Conservation (phyloP, 1,139 yeast species). For the Kodamaea alishanica region DNA sequence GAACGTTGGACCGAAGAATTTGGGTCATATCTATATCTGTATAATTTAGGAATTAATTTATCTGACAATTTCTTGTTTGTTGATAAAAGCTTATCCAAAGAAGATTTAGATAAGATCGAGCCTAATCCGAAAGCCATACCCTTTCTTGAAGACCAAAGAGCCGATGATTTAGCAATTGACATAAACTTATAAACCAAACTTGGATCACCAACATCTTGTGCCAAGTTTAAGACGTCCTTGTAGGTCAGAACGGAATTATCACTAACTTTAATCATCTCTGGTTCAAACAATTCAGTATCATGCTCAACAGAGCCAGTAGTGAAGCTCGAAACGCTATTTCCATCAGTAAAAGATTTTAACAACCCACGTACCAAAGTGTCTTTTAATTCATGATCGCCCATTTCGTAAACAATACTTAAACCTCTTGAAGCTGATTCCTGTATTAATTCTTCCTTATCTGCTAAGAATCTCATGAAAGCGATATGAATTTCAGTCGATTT, state of each 20-base stretch:
- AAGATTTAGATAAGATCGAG: conserved; percentile 73
- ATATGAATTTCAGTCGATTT: conserved; percentile 59
- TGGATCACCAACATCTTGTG: conserved; percentile 95
- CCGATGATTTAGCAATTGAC: conserved; percentile 85
- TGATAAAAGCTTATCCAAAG: conserved; percentile 59
- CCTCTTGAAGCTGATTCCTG: conserved; percentile 95
- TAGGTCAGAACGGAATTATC: conserved; percentile 89
- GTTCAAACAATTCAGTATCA: conserved; percentile 83
- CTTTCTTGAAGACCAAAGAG: conserved; percentile 88
- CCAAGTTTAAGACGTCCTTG: conserved; percentile 77
- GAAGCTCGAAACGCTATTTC: conserved; percentile 46
- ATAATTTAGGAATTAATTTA: conserved; percentile 75
- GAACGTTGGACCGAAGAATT: conserved; percentile 68
- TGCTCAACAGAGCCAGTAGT: conserved; percentile 68
- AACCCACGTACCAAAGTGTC: conserved; percentile 75
- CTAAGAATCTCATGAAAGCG: conserved; percentile 69
- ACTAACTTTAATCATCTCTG: conserved; percentile 73
- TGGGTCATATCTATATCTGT: conserved; percentile 84
- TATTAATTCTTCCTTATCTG: conserved; percentile 76
- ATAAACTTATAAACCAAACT: conserved; percentile 89
- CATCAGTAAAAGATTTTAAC: conserved; percentile 73
- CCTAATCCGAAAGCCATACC: conserved; percentile 95
- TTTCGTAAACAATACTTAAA: conserved; percentile 72
- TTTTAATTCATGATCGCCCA: conserved; percentile 65
- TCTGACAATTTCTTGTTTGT: conserved; percentile 53